Evolutionary conservation across 2,329 filamentous ascomycete genomes (phyloP).

Genomic region (Botrytis cinerea): DNA sequence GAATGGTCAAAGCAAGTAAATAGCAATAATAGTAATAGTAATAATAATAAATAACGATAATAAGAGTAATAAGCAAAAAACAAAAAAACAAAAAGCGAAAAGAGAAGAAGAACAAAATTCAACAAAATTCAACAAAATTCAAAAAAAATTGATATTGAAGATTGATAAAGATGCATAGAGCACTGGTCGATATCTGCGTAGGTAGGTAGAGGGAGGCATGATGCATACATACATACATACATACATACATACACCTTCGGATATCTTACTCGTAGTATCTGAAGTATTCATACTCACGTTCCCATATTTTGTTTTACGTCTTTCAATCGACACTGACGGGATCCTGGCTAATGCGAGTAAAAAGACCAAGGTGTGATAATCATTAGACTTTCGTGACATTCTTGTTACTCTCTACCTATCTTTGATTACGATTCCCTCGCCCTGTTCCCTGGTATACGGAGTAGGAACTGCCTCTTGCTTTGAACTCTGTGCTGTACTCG

Average conservation of each 20-base stretch:
- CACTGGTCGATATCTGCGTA: background rate
- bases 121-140: too few species aligned
- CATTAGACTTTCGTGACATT: too few species aligned
- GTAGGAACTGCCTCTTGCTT: background rate
- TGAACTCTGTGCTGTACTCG: background rate
- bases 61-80: background rate
- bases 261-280: background rate
- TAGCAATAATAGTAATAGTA: background rate
- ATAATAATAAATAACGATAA: background rate
- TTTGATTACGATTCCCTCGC: background rate
- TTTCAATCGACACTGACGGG: background rate
- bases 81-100: background rate
- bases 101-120: background rate
- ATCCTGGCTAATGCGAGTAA: background rate
- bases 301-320: background rate
- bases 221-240: background rate
- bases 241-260: too few species aligned
- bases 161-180: background rate
- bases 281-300: background rate
- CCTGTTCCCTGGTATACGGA: background rate
- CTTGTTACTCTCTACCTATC: background rate
- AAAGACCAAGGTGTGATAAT: background rate
- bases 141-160: background rate
- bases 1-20: conserved; percentile 10
- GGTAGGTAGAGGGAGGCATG: background rate